Evolutionary conservation across 768 basidiomycete species (phyloP).

Genomic region (Termitomyces sp.): DNA sequence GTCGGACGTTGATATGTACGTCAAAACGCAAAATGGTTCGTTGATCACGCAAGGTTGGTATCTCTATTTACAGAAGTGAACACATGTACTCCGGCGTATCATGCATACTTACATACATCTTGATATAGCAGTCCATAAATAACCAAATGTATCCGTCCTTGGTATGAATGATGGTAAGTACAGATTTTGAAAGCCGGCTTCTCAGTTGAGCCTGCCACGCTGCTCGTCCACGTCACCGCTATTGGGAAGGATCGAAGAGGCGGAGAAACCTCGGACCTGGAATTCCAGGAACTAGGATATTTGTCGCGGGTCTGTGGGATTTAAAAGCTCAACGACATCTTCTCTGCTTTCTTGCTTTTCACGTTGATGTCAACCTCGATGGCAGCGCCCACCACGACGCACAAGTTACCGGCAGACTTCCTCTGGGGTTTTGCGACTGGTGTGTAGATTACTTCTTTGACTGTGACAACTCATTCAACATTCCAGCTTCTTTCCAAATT

Average conservation of each 20-base stretch:
- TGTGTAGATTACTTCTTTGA: slow-evolving; percentile 23
- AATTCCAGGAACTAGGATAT: slow-evolving; percentile 35
- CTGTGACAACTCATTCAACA: no score
- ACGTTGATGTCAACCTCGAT: slow-evolving; percentile 21
- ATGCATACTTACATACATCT: no score
- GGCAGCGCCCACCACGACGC: slow-evolving; percentile 24
- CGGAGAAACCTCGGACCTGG: slow-evolving; percentile 46
- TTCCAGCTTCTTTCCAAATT: slow-evolving; percentile 63
- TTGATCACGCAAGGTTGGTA: no score
- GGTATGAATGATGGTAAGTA: background rate
- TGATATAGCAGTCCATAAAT: no score
- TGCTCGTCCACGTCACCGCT: no score
- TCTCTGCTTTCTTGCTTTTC: slow-evolving; percentile 22
- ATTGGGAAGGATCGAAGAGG: background rate
- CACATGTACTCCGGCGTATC: no score
- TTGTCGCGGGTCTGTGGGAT: slow-evolving; percentile 27
- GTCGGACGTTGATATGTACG: no score
- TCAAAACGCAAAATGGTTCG: no score
- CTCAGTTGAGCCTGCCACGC: background rate
- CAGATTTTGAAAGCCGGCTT: background rate
- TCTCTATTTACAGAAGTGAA: no score
- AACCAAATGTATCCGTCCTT: no score
- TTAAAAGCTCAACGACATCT: slow-evolving; percentile 29
- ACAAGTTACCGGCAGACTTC: slow-evolving; percentile 53
- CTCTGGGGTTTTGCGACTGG: slow-evolving; percentile 72